Evolutionary conservation across 768 basidiomycete species (phyloP).

Genomic region (Fomitopsis pulvina): DNA sequence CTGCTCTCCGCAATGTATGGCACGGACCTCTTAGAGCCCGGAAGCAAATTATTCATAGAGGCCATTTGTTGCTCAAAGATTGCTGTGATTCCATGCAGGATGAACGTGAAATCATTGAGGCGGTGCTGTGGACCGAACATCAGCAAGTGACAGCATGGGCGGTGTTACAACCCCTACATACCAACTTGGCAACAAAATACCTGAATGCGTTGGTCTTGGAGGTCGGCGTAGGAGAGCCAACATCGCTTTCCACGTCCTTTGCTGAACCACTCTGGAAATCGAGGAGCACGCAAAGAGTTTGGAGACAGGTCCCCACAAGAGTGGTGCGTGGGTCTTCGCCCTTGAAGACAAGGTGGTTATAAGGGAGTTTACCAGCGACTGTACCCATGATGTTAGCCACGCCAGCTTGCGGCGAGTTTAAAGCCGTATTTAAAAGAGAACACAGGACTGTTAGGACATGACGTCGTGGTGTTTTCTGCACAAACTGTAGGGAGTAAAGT

Average conservation of each 20-base stretch:
- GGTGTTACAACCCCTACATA: slow-evolving; percentile 27
- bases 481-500: slow-evolving; percentile 70
- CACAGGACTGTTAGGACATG: slow-evolving; percentile 90
- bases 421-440: slow-evolving; percentile 85
- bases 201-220: slow-evolving; percentile 81
- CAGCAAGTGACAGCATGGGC: neutral
- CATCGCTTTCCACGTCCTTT: slow-evolving; percentile 41
- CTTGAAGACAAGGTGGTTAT: slow-evolving; percentile 87
- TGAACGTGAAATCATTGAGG: slow-evolving; percentile 80
- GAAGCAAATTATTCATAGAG: slow-evolving; percentile 66
- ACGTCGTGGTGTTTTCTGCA: slow-evolving; percentile 68
- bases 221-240: slow-evolving; percentile 42
- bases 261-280: slow-evolving; percentile 79
- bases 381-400: slow-evolving; percentile 51
- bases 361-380: slow-evolving; percentile 76
- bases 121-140: slow-evolving; percentile 60
- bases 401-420: slow-evolving; percentile 53
- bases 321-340: slow-evolving; percentile 74
- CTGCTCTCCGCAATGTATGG: slow-evolving; percentile 80
- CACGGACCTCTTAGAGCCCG: slow-evolving; percentile 78
- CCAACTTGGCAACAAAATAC: slow-evolving; percentile 88
- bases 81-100: slow-evolving; percentile 63
- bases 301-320: slow-evolving; percentile 69
- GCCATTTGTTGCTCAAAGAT: slow-evolving; percentile 74
- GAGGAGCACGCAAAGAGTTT: slow-evolving; percentile 68